Percentiles rank a stretch among this genome's conserved stretches.
Conservation (phyloP, 805 yeast genomes). For the Suhomyces xylopsoci region DNA sequence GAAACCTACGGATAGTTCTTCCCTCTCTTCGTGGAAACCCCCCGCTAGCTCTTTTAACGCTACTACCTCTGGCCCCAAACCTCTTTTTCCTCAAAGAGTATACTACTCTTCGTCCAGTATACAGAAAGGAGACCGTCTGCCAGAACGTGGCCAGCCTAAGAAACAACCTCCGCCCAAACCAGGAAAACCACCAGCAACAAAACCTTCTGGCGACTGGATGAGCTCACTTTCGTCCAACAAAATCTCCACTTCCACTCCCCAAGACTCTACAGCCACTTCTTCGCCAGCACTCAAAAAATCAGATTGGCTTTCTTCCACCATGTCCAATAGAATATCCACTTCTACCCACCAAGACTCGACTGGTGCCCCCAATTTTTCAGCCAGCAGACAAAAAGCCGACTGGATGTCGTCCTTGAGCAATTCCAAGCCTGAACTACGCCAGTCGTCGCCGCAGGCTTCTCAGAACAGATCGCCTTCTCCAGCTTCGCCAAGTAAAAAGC, state of each 20-base stretch:
- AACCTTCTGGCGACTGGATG: constrained; percentile 6
- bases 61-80: constrained; percentile 7
- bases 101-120: constrained; percentile 11
- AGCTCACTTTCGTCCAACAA: constrained; percentile 7
- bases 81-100: constrained; percentile 11
- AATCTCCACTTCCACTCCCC: constrained; percentile 6
- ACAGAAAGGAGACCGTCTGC: constrained; percentile 5
- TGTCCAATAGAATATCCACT: constrained; percentile 8
- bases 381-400: constrained; percentile 3
- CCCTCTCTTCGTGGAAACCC: no score
- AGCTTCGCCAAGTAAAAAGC: constrained; percentile 4
- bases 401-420: constrained; percentile 14
- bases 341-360: constrained; percentile 5
- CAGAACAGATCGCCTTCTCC: background rate
- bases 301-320: constrained; percentile 14
- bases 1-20: no score
- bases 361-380: background rate
- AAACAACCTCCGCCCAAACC: constrained; percentile 1
- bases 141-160: background rate
- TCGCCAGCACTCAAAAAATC: constrained; percentile 5
- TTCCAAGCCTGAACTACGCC: constrained; percentile 7
- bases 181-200: constrained; percentile 1
- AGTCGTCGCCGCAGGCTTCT: background rate
- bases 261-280: constrained; percentile 2
- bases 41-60: background rate